phyloP scores from a whole-genome alignment of 495 filamentous ascomycete genomes.

The Neurospora sp. region DNA sequence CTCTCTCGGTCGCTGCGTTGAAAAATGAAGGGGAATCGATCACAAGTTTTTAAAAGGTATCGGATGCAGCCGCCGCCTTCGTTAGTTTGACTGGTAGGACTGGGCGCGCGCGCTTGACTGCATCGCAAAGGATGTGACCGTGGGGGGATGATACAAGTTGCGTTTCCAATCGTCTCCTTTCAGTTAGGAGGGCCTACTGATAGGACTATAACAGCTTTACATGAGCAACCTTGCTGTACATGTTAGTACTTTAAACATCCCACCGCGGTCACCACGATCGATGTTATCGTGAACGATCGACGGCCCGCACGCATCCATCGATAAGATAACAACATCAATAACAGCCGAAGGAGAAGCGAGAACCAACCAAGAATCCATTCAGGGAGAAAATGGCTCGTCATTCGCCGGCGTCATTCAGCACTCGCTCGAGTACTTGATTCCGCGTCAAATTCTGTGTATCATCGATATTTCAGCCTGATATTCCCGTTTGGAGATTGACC shows the following conservation, averaged over 20 bases:
- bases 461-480: background rate
- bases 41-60: background rate
- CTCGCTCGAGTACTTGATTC: background rate
- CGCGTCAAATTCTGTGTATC: background rate
- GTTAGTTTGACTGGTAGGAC: no score
- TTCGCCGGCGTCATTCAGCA: background rate
- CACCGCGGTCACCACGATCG: background rate
- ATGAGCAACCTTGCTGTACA: no score
- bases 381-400: background rate
- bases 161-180: no score
- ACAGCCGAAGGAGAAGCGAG: background rate
- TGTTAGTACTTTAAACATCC: no score
- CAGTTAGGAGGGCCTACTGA: no score
- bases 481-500: no score
- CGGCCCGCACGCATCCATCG: background rate
- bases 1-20: no score
- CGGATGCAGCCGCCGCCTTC: background rate
- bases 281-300: background rate
- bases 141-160: background rate
- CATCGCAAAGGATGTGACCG: background rate
- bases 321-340: background rate
- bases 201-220: no score
- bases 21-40: no score
- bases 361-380: background rate
- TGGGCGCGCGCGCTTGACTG: background rate